A percentile compares a stretch with the other conserved stretches of the same genome.
Evolutionary conservation across 495 filamentous ascomycete genomes (phyloP).

Genomic region (Neohortaea acidophila): DNA sequence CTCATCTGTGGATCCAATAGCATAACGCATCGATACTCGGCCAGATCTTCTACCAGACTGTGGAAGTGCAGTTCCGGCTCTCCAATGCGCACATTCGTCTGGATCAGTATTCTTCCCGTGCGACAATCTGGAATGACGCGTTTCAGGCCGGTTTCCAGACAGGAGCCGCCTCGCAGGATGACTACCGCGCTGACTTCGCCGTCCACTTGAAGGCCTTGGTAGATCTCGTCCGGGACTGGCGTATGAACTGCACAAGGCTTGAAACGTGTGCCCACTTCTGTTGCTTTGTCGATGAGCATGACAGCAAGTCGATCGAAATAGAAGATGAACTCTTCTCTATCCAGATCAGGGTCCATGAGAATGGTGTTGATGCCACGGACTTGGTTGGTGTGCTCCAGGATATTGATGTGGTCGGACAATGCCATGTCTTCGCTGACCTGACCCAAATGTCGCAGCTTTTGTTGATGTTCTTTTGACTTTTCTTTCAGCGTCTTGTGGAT

Average conservation of each 20-base stretch:
- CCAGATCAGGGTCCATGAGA: conserved; percentile 62
- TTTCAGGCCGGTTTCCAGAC: conserved; percentile 72
- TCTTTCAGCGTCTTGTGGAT: conserved; percentile 68
- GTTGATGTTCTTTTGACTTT: conserved; percentile 71
- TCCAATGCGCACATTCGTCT: conserved; percentile 65
- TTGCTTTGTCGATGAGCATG: conserved; percentile 59
- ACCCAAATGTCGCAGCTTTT: conserved; percentile 58
- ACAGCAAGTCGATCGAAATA: conserved; percentile 80
- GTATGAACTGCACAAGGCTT: conserved; percentile 46
- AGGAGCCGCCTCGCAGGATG: conserved; percentile 71
- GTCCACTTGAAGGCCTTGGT: conserved; percentile 49
- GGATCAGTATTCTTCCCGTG: conserved; percentile 77
- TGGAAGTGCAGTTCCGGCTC: conserved; percentile 88
- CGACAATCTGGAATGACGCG: conserved; percentile 84
- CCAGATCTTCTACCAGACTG: conserved; percentile 55
- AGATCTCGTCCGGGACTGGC: conserved; percentile 42
- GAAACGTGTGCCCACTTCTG: conserved; percentile 39
- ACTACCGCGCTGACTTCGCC: conserved; percentile 74
- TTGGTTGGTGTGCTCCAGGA: conserved; percentile 62
- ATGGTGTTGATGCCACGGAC: conserved; percentile 79
- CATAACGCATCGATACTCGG: conserved; percentile 59
- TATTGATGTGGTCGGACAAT: conserved; percentile 52
- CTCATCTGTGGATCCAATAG: conserved; percentile 89
- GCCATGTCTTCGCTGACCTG: conserved; percentile 50
- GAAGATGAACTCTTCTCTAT: conserved; percentile 85